Evolutionary conservation across 768 basidiomycete genomes (phyloP).

Genomic region (Mycena amicta): DNA sequence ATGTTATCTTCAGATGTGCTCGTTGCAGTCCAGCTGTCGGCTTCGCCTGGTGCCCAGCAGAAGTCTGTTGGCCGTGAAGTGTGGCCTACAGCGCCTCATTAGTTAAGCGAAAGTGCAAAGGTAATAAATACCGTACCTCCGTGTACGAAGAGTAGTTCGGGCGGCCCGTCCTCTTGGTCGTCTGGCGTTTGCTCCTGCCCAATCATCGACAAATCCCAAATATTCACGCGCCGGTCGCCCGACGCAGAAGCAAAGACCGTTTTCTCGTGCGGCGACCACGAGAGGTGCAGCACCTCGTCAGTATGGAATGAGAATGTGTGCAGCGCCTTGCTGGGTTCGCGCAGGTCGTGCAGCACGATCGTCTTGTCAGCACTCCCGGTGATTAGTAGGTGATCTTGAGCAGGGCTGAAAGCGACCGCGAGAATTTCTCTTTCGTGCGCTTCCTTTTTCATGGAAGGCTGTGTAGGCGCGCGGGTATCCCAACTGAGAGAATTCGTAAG

Average conservation of each 20-base stretch:
- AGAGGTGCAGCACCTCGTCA: constrained; percentile 90
- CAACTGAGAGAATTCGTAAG: constrained; percentile 60
- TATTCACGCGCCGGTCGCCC: constrained; percentile 88
- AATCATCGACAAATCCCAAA: constrained; percentile 93
- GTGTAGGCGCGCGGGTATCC: constrained; percentile 81
- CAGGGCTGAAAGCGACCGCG: constrained; percentile 87
- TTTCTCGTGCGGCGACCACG: constrained; percentile 93
- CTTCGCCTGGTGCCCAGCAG: constrained; percentile 87
- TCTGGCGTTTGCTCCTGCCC: constrained; percentile 97
- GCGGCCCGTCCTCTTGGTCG: constrained; percentile 97
- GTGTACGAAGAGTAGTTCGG: constrained; percentile 93
- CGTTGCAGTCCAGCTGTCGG: constrained; percentile 82
- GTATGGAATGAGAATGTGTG: constrained; percentile 93
- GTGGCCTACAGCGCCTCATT: constrained; percentile 70
- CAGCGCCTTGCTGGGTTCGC: constrained; percentile 69
- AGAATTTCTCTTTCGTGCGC: constrained; percentile 93
- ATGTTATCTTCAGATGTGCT: constrained; percentile 97
- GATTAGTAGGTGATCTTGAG: constrained; percentile 73
- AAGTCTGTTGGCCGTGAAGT: constrained; percentile 91
- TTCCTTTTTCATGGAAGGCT: constrained; percentile 71
- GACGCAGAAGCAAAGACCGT: constrained; percentile 95
- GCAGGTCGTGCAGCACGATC: constrained; percentile 84
- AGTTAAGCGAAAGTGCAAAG: constrained; percentile 5
- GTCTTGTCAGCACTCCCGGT: constrained; percentile 98
- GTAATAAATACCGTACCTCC: constrained; percentile 62